These are phyloP conservation scores for Ogataea salicorniae DNA, from an alignment of 805 yeast genomes.

Conservation along the genomic window DNA sequence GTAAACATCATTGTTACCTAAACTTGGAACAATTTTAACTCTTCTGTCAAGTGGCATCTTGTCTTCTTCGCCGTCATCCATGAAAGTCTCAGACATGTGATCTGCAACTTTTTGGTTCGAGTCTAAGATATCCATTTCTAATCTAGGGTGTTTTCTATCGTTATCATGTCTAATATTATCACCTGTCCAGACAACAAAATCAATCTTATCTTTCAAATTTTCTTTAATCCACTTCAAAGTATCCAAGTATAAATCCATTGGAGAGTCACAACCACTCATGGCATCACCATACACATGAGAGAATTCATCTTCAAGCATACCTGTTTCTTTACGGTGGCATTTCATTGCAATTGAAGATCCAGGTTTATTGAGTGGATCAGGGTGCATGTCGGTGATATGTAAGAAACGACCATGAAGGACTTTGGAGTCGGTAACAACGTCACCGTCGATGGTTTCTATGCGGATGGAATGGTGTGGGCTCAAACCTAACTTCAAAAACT, in stretches of 20 bases:
- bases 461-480: conserved; percentile 37
- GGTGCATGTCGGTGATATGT: conserved; percentile 86
- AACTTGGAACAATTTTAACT: conserved; percentile 54
- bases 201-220: conserved; percentile 69
- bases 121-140: conserved; percentile 64
- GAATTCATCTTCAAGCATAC: conserved; percentile 33
- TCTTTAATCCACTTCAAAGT: conserved; percentile 64
- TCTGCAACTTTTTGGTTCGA: conserved; percentile 57
- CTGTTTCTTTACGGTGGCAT: conserved; percentile 49
- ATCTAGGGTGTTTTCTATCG: conserved; percentile 69
- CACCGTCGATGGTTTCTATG: conserved; percentile 17
- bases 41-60: conserved; percentile 26
- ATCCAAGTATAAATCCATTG: conserved; percentile 51
- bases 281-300: conserved; percentile 76
- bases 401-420: conserved; percentile 68
- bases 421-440: conserved; percentile 9
- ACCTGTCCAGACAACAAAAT: conserved; percentile 88
- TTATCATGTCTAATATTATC: conserved; percentile 84
- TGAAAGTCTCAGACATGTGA: conserved; percentile 47
- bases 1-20: conserved; percentile 85
- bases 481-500: conserved; percentile 32
- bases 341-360: conserved; percentile 44
- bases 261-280: conserved; percentile 71
- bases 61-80: conserved; percentile 36
- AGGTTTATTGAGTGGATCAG: conserved; percentile 59